These are phyloP conservation scores for Bremia lactucae DNA, from an alignment of 352 stramenopile species.

Conservation along the genomic window DNA sequence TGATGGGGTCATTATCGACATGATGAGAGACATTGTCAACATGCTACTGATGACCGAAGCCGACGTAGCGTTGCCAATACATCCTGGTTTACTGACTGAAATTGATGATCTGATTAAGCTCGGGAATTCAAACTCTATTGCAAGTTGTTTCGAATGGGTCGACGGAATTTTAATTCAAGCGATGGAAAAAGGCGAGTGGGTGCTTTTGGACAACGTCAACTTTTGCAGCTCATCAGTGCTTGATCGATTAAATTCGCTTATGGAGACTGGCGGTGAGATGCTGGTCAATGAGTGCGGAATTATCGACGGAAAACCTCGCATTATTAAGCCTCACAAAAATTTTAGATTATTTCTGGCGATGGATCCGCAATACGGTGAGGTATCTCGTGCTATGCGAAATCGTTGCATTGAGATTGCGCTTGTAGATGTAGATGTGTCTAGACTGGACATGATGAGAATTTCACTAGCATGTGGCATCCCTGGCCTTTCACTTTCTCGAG, in stretches of 20 bases:
- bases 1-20: conserved; percentile 43
- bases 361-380: conserved; percentile 92
- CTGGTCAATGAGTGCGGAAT: conserved; percentile 97
- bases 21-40: conserved; percentile 38
- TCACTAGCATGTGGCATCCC: conserved; percentile 45
- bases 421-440: conserved; percentile 31
- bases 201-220: conserved; percentile 99
- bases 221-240: conserved; percentile 98
- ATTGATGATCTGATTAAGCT: conserved; percentile 37
- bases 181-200: conserved; percentile 97
- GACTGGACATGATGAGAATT: conserved; percentile 62
- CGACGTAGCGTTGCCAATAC: conserved; percentile 4
- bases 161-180: conserved; percentile 96
- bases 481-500: conserved; percentile 47
- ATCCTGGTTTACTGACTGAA: conserved; percentile 13
- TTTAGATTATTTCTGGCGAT: conserved; percentile 99
- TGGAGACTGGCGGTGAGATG: conserved; percentile 96
- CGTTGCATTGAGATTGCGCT: conserved; percentile 96
- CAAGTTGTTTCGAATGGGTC: conserved; percentile 95
- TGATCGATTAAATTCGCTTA: conserved; percentile 98
- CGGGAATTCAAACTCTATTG: conserved; percentile 51
- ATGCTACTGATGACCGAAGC: conserved; percentile 17
- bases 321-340: conserved; percentile 95
- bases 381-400: conserved; percentile 99
- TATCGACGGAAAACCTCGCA: conserved; percentile 82